phyloP scores from a whole-genome alignment of 78 protist species.

The Isochrysis galbana region DNA sequence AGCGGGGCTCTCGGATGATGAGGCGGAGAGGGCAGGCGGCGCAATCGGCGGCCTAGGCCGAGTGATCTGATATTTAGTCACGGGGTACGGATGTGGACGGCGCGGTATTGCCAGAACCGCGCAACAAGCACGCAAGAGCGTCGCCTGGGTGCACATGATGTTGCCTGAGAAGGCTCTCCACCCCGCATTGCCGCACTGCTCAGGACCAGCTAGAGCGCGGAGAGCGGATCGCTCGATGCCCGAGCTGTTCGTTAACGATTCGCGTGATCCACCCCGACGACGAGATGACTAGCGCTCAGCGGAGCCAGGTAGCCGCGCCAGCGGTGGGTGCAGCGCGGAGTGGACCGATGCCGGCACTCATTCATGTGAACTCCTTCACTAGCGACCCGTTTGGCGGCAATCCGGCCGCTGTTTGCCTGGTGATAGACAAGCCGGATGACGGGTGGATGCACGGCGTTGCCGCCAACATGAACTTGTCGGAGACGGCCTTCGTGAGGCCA shows the following conservation, averaged over 20 bases:
- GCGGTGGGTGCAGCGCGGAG: no score
- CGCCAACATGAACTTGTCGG: conserved; percentile 12
- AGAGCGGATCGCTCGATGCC: conserved; percentile 60
- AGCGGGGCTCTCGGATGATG: no score
- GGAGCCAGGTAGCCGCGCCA: no score
- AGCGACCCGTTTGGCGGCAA: background rate
- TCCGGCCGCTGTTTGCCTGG: conserved; percentile 29
- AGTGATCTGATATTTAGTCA: no score
- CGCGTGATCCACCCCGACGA: conserved; percentile 33
- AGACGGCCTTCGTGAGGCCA: conserved; percentile 36
- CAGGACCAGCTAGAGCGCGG: conserved; percentile 60
- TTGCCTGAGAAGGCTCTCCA: no score
- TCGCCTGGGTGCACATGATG: no score
- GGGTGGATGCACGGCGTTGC: conserved; percentile 5
- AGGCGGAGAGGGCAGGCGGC: no score
- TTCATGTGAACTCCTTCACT: conserved; percentile 24
- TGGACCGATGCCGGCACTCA: background rate
- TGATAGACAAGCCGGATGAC: background rate
- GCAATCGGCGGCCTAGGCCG: no score
- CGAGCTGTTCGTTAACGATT: conserved; percentile 58
- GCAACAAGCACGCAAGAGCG: no score
- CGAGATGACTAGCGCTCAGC: no score
- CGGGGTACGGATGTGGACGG: no score
- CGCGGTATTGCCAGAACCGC: no score
- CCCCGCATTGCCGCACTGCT: background rate